Evolutionary conservation across 2,329 filamentous ascomycete species (phyloP).

Genomic region (Cladophialophora bantiana): DNA sequence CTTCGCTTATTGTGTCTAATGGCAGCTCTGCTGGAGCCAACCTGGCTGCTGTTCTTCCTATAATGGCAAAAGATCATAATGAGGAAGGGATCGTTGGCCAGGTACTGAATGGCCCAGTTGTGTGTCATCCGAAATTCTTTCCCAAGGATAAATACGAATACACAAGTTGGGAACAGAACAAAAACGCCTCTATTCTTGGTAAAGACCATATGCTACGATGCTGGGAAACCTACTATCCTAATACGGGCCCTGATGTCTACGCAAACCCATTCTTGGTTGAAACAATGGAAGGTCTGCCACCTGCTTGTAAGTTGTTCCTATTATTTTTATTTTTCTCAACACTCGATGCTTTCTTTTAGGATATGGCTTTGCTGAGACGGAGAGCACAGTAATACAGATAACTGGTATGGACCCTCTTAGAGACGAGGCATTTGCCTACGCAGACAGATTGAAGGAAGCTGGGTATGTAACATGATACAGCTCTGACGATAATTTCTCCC

Average conservation of each 20-base stretch:
- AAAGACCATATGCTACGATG: conserved; percentile 7
- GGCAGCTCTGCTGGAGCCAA: conserved; percentile 9
- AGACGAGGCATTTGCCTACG: conserved; percentile 12
- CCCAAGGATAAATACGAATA: conserved; percentile 20
- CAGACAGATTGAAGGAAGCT: conserved; percentile 2
- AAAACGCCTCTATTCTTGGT: conserved; percentile 10
- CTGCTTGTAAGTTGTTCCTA: background rate
- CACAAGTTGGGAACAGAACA: conserved; percentile 20
- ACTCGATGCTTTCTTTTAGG: background rate
- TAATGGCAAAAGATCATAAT: conserved; percentile 4
- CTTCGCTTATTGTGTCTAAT: background rate
- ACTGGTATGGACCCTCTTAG: conserved; percentile 2
- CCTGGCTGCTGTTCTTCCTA: conserved; percentile 8
- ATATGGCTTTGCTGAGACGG: background rate
- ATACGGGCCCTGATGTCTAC: background rate
- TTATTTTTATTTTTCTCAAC: background rate
- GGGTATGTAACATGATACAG: background rate
- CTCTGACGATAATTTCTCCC: background rate
- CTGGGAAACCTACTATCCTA: conserved; percentile 4
- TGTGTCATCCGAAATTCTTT: conserved; percentile 22
- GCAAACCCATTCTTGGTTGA: conserved; percentile 3
- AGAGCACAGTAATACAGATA: conserved; percentile 10
- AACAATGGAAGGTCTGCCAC: background rate
- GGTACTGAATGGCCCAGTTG: conserved; percentile 16
- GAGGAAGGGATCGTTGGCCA: conserved; percentile 7